Percentiles rank a stretch among this genome's conserved stretches.
phyloP scores from a whole-genome alignment of 2,329 filamentous ascomycete genomes.

The Exophiala viscosa region DNA sequence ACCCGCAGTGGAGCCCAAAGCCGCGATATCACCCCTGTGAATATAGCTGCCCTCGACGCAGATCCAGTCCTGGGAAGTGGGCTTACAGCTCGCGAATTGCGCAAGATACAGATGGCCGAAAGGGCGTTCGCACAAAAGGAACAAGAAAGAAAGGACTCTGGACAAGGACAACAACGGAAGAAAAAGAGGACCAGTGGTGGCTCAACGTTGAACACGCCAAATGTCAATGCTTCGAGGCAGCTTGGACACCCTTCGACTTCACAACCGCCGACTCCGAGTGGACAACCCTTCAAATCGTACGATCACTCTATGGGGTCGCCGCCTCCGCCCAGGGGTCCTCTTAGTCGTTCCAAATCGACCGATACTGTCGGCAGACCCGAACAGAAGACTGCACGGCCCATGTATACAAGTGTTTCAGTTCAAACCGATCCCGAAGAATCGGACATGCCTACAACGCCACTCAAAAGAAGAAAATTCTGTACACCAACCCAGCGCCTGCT shows the following conservation, averaged over 20 bases:
- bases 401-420: slow-evolving; percentile 41
- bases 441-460: slow-evolving; percentile 30
- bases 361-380: slow-evolving; percentile 33
- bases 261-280: slow-evolving; percentile 17
- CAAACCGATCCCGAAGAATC: slow-evolving; percentile 44
- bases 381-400: slow-evolving; percentile 31
- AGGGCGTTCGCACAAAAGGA: slow-evolving; percentile 61
- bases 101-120: slow-evolving; percentile 61
- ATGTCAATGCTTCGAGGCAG: slow-evolving; percentile 33
- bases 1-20: slow-evolving; percentile 54
- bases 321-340: slow-evolving; percentile 28
- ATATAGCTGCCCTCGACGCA: slow-evolving; percentile 43
- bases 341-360: slow-evolving; percentile 28
- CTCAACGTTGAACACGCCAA: slow-evolving; percentile 51
- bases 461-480: slow-evolving; percentile 34
- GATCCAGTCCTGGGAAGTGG: slow-evolving; percentile 44
- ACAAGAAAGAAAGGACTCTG: slow-evolving; percentile 49
- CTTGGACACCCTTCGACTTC: slow-evolving; percentile 12
- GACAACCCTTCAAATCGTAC: slow-evolving; percentile 4
- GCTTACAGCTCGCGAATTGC: slow-evolving; percentile 59
- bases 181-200: slow-evolving; percentile 56
- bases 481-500: slow-evolving; percentile 43
- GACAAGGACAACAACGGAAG: slow-evolving; percentile 47
- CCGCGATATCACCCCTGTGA: slow-evolving; percentile 60
- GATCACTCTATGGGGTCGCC: slow-evolving; percentile 35